Evolutionary conservation across 495 filamentous ascomycete species (phyloP).

Genomic region (Hypoxylon intermedium): DNA sequence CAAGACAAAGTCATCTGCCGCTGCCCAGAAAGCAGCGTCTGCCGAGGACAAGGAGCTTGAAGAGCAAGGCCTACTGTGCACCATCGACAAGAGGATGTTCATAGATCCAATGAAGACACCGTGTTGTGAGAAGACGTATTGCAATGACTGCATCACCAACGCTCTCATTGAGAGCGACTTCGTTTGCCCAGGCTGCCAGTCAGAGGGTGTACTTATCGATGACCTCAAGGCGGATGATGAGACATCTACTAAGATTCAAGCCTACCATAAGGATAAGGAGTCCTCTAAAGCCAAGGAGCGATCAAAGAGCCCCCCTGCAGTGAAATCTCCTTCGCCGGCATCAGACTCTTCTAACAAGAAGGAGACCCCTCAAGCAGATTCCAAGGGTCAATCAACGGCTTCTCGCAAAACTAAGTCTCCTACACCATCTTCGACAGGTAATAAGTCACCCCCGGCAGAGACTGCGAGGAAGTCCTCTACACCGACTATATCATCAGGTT

Average conservation of each 20-base stretch:
- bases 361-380: slow-evolving; percentile 26
- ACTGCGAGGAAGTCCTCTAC: slow-evolving; percentile 29
- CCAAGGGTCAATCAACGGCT: slow-evolving; percentile 24
- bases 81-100: slow-evolving; percentile 95
- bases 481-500: slow-evolving; percentile 38
- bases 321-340: slow-evolving; percentile 42
- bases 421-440: slow-evolving; percentile 37
- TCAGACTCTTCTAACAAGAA: slow-evolving; percentile 34
- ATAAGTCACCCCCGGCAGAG: slow-evolving; percentile 38
- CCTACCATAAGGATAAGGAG: slow-evolving; percentile 76
- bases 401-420: slow-evolving; percentile 48
- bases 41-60: slow-evolving; percentile 78
- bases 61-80: slow-evolving; percentile 86
- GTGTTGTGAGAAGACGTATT: slow-evolving; percentile 96
- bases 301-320: slow-evolving; percentile 47
- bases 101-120: slow-evolving; percentile 97
- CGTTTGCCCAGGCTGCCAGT: slow-evolving; percentile 88
- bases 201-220: slow-evolving; percentile 90
- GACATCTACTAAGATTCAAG: slow-evolving; percentile 74
- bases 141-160: slow-evolving; percentile 98
- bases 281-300: slow-evolving; percentile 59
- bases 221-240: slow-evolving; percentile 84
- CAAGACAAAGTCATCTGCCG: slow-evolving; percentile 83
- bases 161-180: slow-evolving; percentile 97
- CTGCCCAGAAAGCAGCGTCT: slow-evolving; percentile 72